Evolutionary conservation across 2,329 filamentous ascomycete species (phyloP).

Genomic region (Knoxdaviesia proteae): DNA sequence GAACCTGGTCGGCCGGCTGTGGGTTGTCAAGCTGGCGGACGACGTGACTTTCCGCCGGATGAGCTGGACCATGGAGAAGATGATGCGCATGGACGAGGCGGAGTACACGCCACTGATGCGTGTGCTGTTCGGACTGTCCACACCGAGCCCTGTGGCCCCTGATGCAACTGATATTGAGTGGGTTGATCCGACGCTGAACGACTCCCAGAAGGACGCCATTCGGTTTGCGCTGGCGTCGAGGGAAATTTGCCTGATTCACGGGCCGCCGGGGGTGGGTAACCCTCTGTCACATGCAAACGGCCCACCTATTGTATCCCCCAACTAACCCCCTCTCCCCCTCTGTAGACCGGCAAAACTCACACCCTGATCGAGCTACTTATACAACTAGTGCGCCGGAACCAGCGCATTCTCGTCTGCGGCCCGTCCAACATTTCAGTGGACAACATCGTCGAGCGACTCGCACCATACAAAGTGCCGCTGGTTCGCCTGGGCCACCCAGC

Average conservation of each 20-base stretch:
- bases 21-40: slow-evolving; percentile 47
- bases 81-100: slow-evolving; percentile 34
- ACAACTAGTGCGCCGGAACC: slow-evolving; percentile 57
- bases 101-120: slow-evolving; percentile 39
- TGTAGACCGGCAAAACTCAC: slow-evolving; percentile 83
- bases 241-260: slow-evolving; percentile 80
- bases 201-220: slow-evolving; percentile 47
- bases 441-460: slow-evolving; percentile 86
- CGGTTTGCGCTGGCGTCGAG: slow-evolving; percentile 65
- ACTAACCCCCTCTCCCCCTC: slow-evolving; percentile 3
- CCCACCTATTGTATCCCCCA: not conserved
- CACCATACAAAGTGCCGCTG: slow-evolving; percentile 67
- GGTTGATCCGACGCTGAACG: slow-evolving; percentile 41
- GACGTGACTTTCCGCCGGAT: slow-evolving; percentile 48
- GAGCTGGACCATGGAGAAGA: slow-evolving; percentile 38
- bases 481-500: slow-evolving; percentile 85
- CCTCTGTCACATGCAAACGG: not conserved
- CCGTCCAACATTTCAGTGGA: slow-evolving; percentile 95
- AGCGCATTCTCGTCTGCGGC: slow-evolving; percentile 76
- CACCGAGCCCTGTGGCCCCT: slow-evolving; percentile 26
- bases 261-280: slow-evolving; percentile 54
- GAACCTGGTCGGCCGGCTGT: slow-evolving; percentile 26
- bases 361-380: slow-evolving; percentile 87
- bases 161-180: slow-evolving; percentile 26
- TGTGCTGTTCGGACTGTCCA: slow-evolving; percentile 39